Base-by-base conservation (phyloP, 2,329 filamentous ascomycete species). In the Metarhizium sp. region DNA sequence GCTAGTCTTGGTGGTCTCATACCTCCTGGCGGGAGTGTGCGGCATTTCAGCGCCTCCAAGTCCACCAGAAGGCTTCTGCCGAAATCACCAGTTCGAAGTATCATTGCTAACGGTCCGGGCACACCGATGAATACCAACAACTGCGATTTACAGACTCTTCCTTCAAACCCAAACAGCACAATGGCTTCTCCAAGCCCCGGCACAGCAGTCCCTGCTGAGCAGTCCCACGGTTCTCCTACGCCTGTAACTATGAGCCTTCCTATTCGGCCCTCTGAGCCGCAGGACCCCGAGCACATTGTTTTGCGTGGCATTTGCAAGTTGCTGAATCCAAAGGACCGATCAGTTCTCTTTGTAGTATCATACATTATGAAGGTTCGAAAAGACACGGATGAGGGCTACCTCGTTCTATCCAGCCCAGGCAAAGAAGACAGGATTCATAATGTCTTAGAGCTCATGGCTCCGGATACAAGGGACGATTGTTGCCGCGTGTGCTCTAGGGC, bases 361-460 rank as follows among this genome's bases (percentile, higher is more conserved):
- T 58, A 62, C 30, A n/a, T 45, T 3, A 50, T 68, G 20, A 60
- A 59, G n/a, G 45, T 67, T 16, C 34, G 54, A 7, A 29, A 51
- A 1, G 29, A 51, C n/a, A 51, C 55, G 4, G 59, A 58, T 8
- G 46, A 58, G 10, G 66, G 59, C 2, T 55, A 57, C 4, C 55
- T 69, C 4, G 51, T 59, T 1, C 47, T 70, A 29, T 54, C 55
- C 1, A 56, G 49, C 3, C 38, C 56, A 4, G 40, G 4, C 56
- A 63, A 48, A 51, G 57, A 42, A 0, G n/a, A 57, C 3, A 51
- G 54, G 11, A 20, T 55, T 4, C 59, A 66, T 14, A 43, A 62
- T 34, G 60, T 65, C 4, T 50, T 66, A 1, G 57, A 64, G 4
- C 53, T 70, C 0, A 55, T 62, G 0, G 16, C 51, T 0, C 61